These are phyloP conservation scores for Glycine latifolia DNA, from an alignment of 306 rosid species.

Conservation along the genomic window DNA sequence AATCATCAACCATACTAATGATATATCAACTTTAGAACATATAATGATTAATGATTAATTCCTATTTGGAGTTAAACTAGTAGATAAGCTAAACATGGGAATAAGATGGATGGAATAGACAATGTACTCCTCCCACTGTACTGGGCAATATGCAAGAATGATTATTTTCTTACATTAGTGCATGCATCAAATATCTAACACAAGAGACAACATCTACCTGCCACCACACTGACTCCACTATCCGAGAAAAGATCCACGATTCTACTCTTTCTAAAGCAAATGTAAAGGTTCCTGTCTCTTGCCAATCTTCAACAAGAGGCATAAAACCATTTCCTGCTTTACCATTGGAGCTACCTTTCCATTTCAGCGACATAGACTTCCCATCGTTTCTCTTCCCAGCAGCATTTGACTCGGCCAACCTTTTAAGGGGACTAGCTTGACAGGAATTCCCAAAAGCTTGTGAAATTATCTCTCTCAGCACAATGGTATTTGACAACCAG, in stretches of 20 bases:
- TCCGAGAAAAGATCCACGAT: constrained; percentile 95
- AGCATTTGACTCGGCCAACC: constrained; percentile 62
- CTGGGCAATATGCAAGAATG: background rate
- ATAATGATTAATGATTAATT: too few relatives aligned
- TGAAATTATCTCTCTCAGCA: constrained; percentile 79
- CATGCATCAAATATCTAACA: constrained; percentile 24
- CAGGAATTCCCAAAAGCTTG: constrained; percentile 76
- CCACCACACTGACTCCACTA: constrained; percentile 99
- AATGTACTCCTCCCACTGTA: too few relatives aligned
- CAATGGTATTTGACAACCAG: constrained; percentile 90
- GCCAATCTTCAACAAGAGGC: constrained; percentile 79
- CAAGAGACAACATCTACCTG: constrained; percentile 66
- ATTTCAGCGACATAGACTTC: constrained; percentile 56
- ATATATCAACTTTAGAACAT: too few relatives aligned
- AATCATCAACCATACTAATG: background rate
- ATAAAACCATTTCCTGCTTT: constrained; percentile 62
- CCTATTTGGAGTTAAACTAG: too few relatives aligned
- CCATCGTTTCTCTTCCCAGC: constrained; percentile 58
- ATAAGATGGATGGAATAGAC: too few relatives aligned
- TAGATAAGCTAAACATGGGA: too few relatives aligned
- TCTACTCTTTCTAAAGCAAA: constrained; percentile 83
- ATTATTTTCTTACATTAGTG: constrained; percentile 12
- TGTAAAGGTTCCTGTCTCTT: constrained; percentile 87
- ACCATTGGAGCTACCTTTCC: constrained; percentile 62
- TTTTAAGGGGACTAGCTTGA: constrained; percentile 56